phyloP scores from a whole-genome alignment of 768 basidiomycete species.

The Trametes maxima region DNA sequence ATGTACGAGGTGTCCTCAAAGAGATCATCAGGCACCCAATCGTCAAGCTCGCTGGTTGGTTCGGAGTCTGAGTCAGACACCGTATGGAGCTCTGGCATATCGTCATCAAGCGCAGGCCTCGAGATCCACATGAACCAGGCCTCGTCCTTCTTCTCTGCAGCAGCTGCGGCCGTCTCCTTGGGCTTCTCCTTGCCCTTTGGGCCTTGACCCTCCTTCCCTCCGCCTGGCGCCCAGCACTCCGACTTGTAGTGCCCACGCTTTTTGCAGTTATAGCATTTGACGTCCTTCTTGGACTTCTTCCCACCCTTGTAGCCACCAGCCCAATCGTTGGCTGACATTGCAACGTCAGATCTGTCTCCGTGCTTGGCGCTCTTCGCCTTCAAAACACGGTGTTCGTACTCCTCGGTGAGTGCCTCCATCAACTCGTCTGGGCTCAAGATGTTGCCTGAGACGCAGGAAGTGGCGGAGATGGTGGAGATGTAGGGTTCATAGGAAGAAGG shows the following conservation, averaged over 20 bases:
- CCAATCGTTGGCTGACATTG: neutral
- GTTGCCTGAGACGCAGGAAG: constrained; percentile 26
- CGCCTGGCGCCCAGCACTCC: neutral
- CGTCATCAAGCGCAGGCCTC: neutral
- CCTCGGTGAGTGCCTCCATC: constrained; percentile 18
- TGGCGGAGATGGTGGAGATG: constrained; percentile 34
- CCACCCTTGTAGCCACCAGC: too few relatives aligned
- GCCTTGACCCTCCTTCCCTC: constrained; percentile 1
- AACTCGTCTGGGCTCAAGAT: constrained; percentile 26
- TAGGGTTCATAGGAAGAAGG: constrained; percentile 37
- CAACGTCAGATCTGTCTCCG: constrained; percentile 7
- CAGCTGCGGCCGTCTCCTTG: neutral
- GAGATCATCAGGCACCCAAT: neutral
- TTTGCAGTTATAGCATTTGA: constrained; percentile 4
- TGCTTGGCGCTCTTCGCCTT: neutral
- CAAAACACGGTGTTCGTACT: constrained; percentile 26
- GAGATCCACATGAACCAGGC: neutral
- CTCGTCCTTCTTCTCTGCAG: neutral
- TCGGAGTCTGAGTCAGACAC: neutral
- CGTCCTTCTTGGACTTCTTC: neutral
- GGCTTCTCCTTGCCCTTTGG: neutral
- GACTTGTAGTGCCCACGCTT: neutral
- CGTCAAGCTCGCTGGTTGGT: neutral
- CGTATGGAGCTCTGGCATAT: neutral
- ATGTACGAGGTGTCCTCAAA: neutral